phyloP scores from a whole-genome alignment of 441 rosid genomes.

The Lagerstroemia fauriei region DNA sequence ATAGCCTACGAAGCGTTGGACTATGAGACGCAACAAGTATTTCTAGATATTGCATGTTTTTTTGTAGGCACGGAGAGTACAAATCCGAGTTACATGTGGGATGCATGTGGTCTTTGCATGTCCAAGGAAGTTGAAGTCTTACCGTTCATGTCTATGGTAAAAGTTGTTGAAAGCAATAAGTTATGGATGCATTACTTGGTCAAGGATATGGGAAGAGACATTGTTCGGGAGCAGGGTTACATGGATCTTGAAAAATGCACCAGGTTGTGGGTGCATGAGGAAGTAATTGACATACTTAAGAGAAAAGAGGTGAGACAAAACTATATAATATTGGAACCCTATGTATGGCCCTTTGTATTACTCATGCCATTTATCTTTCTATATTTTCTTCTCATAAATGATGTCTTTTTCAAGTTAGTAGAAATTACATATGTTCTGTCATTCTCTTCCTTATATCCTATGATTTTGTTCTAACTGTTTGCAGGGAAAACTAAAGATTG shows the following conservation, averaged over 20 bases:
- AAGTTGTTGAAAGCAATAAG: not conserved
- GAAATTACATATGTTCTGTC: not conserved
- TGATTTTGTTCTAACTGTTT: not conserved
- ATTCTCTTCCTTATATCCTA: not conserved
- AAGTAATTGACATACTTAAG: not conserved
- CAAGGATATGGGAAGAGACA: conserved; percentile 23
- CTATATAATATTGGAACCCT: too few relatives aligned
- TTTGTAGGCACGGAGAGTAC: not conserved
- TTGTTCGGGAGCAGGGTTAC: conserved; percentile 2
- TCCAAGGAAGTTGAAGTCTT: not conserved
- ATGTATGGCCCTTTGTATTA: too few relatives aligned
- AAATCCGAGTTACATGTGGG: conserved; percentile 5
- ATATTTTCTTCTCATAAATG: too few relatives aligned
- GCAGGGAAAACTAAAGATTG: conserved; percentile 13
- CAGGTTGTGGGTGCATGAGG: conserved; percentile 19
- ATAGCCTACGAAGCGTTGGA: conserved; percentile 15
- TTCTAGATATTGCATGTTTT: conserved; percentile 14
- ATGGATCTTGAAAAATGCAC: not conserved
- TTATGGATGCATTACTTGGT: conserved; percentile 29
- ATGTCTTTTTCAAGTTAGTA: not conserved
- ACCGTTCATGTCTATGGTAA: conserved; percentile 3
- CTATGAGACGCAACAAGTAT: not conserved
- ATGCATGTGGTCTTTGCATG: not conserved
- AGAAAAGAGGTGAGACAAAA: not conserved
- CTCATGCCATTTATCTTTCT: too few relatives aligned